Conservation (phyloP, 352 stramenopile species). For the Pythium grandisporangium region DNA sequence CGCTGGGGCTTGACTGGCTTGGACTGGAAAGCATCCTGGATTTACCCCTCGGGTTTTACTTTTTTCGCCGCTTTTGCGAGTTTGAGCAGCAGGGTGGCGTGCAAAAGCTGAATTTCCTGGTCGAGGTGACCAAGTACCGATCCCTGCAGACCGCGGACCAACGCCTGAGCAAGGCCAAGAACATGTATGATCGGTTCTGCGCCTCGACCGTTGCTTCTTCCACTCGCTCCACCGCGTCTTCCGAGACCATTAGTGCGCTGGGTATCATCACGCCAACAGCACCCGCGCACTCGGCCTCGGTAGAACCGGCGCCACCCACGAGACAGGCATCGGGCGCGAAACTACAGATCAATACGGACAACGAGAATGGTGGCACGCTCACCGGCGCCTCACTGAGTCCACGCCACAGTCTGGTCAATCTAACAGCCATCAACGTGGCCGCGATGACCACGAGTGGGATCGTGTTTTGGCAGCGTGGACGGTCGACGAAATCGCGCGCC, state of each 20-base stretch:
- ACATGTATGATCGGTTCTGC: constrained; percentile 57
- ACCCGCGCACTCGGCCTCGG: not conserved
- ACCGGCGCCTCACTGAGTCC: constrained; percentile 10
- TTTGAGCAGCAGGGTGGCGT: constrained; percentile 52
- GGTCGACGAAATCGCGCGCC: constrained; percentile 21
- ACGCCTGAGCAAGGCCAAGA: constrained; percentile 31
- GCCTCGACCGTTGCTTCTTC: constrained; percentile 4
- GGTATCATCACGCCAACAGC: not conserved
- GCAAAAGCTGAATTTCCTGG: constrained; percentile 53
- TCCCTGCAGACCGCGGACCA: constrained; percentile 32
- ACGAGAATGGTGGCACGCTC: constrained; percentile 1
- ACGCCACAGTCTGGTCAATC: constrained; percentile 24
- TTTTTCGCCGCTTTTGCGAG: constrained; percentile 68
- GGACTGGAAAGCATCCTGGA: constrained; percentile 62
- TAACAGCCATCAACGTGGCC: constrained; percentile 51
- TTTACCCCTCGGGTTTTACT: constrained; percentile 75
- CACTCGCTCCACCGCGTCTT: constrained; percentile 7
- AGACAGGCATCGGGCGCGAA: not conserved
- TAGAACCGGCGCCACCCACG: constrained; percentile 6
- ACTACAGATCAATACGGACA: not conserved
- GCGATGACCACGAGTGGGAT: constrained; percentile 52
- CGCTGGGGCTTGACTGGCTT: constrained; percentile 46
- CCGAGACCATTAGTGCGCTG: not conserved
- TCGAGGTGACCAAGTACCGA: constrained; percentile 69
- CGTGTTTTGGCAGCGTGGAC: constrained; percentile 52